These are phyloP conservation scores for Ephemerocybe angulata DNA, from an alignment of 768 basidiomycete species.

Conservation along the genomic window DNA sequence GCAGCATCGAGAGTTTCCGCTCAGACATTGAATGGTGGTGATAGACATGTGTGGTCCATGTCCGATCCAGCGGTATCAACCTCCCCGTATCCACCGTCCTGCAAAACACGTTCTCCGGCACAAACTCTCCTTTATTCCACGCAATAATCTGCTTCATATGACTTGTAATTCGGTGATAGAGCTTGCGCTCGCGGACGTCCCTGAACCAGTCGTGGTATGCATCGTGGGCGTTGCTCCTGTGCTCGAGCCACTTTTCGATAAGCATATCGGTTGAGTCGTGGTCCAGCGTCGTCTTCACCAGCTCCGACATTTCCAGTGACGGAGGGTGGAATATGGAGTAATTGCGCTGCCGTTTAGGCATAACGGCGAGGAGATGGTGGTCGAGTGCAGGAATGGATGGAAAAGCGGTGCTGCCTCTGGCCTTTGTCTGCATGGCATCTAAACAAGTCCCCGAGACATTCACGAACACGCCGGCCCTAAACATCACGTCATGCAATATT, in stretches of 20 bases:
- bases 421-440: slow-evolving; percentile 5
- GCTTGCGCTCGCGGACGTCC: slow-evolving; percentile 60
- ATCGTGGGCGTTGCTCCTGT: slow-evolving; percentile 56
- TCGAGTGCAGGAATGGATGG: slow-evolving; percentile 3
- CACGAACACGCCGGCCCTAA: slow-evolving; percentile 4
- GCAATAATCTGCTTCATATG: slow-evolving; percentile 49
- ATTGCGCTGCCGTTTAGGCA: slow-evolving; percentile 41
- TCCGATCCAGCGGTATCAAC: slow-evolving; percentile 74
- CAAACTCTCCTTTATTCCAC: slow-evolving; percentile 71
- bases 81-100: slow-evolving; percentile 76
- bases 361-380: slow-evolving; percentile 17
- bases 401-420: background rate
- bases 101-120: slow-evolving; percentile 77
- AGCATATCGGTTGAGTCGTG: slow-evolving; percentile 74
- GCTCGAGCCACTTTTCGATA: slow-evolving; percentile 83
- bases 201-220: slow-evolving; percentile 77
- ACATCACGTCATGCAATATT: background rate
- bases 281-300: slow-evolving; percentile 73
- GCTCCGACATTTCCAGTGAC: slow-evolving; percentile 69
- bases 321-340: slow-evolving; percentile 70
- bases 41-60: slow-evolving; percentile 79
- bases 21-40: slow-evolving; percentile 76
- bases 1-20: slow-evolving; percentile 71
- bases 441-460: slow-evolving; percentile 4
- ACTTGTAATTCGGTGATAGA: slow-evolving; percentile 40